These are phyloP conservation scores for Kodamaea restingae DNA, from an alignment of 805 yeast species.

Conservation along the genomic window DNA sequence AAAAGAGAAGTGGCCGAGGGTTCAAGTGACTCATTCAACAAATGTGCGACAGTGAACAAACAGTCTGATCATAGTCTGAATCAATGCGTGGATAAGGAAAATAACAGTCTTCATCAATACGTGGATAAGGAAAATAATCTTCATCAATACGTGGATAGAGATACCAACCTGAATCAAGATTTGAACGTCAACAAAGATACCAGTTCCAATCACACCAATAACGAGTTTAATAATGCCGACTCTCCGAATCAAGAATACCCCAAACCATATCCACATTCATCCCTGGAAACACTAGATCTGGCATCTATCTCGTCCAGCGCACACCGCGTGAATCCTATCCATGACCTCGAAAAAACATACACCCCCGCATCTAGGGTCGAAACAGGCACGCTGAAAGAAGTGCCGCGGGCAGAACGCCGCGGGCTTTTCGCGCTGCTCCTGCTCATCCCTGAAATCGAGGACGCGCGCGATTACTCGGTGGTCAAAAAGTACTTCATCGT, in stretches of 20 bases:
- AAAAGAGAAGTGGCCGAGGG: no score
- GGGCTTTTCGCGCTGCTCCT: slow-evolving; percentile 54
- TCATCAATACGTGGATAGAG: no score
- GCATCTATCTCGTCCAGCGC: slow-evolving; percentile 2
- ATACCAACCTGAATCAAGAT: no score
- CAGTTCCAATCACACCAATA: no score
- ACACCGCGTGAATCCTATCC: slow-evolving; percentile 3
- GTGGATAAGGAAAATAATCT: no score
- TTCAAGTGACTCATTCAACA: no score
- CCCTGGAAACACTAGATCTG: slow-evolving; percentile 2
- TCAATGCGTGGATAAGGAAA: no score
- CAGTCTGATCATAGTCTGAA: no score
- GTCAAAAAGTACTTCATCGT: slow-evolving; percentile 52
- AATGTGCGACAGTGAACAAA: no score
- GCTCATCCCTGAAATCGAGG: slow-evolving; percentile 65
- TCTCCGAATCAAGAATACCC: not conserved
- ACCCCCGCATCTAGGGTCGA: not conserved
- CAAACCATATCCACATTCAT: not conserved
- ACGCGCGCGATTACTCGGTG: slow-evolving; percentile 61
- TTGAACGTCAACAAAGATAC: no score
- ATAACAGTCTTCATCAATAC: no score
- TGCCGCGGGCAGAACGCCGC: slow-evolving; percentile 44
- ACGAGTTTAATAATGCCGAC: no score
- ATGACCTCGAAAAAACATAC: not conserved
- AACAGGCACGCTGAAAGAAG: slow-evolving; percentile 12